A percentile compares a stretch with the other conserved stretches of the same genome.
phyloP scores from a whole-genome alignment of 2,329 filamentous ascomycete species.

The Colletotrichum echinochloae region DNA sequence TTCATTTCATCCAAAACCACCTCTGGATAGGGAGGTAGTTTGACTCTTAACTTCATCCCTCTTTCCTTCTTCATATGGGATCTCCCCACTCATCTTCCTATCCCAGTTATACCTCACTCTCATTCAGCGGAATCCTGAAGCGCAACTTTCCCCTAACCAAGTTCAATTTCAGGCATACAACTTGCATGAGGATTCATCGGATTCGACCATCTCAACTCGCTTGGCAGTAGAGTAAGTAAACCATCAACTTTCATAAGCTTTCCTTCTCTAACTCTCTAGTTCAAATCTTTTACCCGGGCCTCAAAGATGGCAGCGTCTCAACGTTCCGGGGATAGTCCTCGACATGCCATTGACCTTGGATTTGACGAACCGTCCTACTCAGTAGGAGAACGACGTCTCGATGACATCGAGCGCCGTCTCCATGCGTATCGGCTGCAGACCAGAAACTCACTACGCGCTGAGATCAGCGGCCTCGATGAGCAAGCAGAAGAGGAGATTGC shows the following conservation, averaged over 20 bases:
- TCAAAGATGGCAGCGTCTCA: neutral
- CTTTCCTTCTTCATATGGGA: neutral
- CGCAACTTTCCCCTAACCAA: neutral
- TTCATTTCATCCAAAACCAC: neutral
- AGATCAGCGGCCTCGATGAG: conserved; percentile 24
- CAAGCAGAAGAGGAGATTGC: conserved; percentile 34
- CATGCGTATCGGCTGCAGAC: conserved; percentile 8
- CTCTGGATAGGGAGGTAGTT: neutral
- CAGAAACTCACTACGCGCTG: neutral
- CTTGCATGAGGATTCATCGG: no score
- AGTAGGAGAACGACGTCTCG: conserved; percentile 1
- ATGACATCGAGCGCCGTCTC: conserved; percentile 5
- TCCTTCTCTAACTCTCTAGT: neutral
- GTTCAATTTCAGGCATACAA: neutral
- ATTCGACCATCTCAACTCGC: neutral
- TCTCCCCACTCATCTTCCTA: neutral
- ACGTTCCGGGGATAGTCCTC: conserved; percentile 2
- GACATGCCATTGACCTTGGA: conserved; percentile 13
- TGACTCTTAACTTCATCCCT: neutral
- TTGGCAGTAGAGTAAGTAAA: neutral
- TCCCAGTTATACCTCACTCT: neutral
- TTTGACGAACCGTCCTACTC: neutral
- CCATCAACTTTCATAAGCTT: neutral
- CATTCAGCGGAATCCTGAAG: neutral
- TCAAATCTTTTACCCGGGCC: no score